Evolutionary conservation across 805 yeast species (phyloP).

Genomic region (Metschnikowia koreensis): DNA sequence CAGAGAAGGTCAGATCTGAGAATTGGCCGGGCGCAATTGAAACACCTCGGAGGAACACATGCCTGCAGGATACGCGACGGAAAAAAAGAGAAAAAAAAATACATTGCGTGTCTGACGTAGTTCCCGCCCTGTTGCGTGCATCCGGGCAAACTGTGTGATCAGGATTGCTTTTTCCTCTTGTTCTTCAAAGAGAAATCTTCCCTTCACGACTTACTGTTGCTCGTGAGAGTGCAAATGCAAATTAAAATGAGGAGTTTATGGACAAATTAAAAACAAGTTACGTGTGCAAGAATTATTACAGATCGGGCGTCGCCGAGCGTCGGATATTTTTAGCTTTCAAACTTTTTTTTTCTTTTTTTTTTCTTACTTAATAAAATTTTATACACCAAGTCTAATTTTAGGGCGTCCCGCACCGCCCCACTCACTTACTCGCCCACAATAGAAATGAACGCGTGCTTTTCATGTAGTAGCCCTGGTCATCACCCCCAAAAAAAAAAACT

Average conservation of each 20-base stretch:
- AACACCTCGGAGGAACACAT: not conserved
- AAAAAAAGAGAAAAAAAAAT: not conserved
- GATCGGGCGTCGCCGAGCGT: not conserved
- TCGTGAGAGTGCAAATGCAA: no score
- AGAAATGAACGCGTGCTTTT: not conserved
- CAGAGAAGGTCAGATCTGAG: constrained; percentile 2
- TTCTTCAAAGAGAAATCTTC: no score
- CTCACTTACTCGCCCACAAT: not conserved
- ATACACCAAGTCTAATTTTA: not conserved
- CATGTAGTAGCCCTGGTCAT: not conserved
- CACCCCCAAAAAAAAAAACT: not conserved
- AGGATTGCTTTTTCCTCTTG: not conserved
- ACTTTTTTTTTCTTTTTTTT: not conserved
- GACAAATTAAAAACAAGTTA: no score
- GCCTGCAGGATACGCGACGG: constrained; percentile 11
- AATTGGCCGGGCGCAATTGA: not conserved
- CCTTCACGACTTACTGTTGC: no score
- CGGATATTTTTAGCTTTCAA: not conserved
- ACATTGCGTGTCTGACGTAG: not conserved
- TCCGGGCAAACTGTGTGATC: not conserved
- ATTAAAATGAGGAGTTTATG: no score
- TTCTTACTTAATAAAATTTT: not conserved
- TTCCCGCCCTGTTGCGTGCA: not conserved
- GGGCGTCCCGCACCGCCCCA: not conserved
- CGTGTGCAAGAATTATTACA: not conserved